Conservation (phyloP, 2,329 filamentous ascomycete species). For the Epichloe sibirici region DNA sequence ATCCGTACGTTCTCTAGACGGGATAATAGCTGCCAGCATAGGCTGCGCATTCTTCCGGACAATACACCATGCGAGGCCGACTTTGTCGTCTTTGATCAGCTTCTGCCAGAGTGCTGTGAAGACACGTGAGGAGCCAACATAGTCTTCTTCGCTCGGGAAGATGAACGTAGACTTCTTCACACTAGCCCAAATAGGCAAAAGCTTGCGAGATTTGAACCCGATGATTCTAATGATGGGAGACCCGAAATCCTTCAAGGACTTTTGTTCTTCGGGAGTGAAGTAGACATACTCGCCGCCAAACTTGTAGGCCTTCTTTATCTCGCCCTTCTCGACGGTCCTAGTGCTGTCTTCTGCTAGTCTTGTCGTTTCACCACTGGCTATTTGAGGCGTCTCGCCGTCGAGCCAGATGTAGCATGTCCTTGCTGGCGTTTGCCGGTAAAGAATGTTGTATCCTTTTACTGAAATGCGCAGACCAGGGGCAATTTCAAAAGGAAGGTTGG, state of each 20-base stretch:
- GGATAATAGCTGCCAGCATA: conserved; percentile 67
- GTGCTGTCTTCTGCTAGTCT: conserved; percentile 68
- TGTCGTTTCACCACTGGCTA: conserved; percentile 62
- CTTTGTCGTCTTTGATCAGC: conserved; percentile 63
- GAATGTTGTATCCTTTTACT: conserved; percentile 82
- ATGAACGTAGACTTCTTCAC: conserved; percentile 82
- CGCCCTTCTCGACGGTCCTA: conserved; percentile 62
- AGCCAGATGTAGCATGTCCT: conserved; percentile 82
- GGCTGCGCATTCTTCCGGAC: conserved; percentile 71
- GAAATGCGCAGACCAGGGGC: conserved; percentile 76
- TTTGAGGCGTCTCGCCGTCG: conserved; percentile 72
- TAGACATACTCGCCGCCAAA: conserved; percentile 85
- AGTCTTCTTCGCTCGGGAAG: conserved; percentile 84
- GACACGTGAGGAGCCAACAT: conserved; percentile 80
- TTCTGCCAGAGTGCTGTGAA: conserved; percentile 89
- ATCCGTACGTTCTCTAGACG: conserved; percentile 55
- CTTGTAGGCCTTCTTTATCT: conserved; percentile 87
- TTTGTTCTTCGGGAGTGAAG: conserved; percentile 77
- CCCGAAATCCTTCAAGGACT: conserved; percentile 66
- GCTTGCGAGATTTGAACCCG: conserved; percentile 75
- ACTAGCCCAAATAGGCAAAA: conserved; percentile 73
- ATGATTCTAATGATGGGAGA: conserved; percentile 76
- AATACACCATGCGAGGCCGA: conserved; percentile 84
- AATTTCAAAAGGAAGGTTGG: conserved; percentile 75
- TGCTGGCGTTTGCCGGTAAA: conserved; percentile 72